These are phyloP conservation scores for barley (Hordeum vulgare) DNA, from an alignment of 176 grass and related monocot genomes.

Conservation along the genomic window DNA sequence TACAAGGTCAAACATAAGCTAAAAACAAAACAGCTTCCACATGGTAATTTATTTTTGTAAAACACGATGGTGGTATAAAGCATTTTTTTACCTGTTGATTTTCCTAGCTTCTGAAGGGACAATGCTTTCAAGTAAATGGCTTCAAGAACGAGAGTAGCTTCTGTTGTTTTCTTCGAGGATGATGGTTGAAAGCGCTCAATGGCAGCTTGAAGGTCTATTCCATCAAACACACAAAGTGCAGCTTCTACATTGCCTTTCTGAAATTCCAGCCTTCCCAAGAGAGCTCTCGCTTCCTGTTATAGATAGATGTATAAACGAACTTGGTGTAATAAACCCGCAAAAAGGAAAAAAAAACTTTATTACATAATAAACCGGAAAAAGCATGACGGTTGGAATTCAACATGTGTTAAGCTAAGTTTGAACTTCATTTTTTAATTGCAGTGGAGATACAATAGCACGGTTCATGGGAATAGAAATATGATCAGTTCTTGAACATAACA, in stretches of 20 bases:
- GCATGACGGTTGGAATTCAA: neutral
- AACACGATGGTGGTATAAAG: neutral
- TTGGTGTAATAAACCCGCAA: neutral
- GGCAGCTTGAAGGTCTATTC: slow-evolving; percentile 82
- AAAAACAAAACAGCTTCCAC: neutral
- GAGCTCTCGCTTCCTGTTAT: slow-evolving; percentile 76
- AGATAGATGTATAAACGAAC: neutral
- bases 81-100: slow-evolving; percentile 50
- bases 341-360: neutral
- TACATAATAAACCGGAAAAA: neutral
- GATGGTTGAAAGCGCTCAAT: slow-evolving; percentile 68
- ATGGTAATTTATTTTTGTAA: neutral
- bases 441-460: too few species aligned
- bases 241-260: slow-evolving; percentile 91
- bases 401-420: neutral
- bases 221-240: slow-evolving; percentile 81
- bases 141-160: slow-evolving; percentile 78
- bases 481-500: neutral
- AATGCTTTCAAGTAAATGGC: slow-evolving; percentile 94
- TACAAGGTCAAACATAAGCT: neutral
- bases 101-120: slow-evolving; percentile 80
- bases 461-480: neutral
- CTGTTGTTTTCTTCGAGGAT: slow-evolving; percentile 18
- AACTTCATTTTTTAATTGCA: neutral
- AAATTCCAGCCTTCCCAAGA: slow-evolving; percentile 82